Percentiles rank a stretch among this genome's conserved stretches.
phyloP scores from a whole-genome alignment of 768 basidiomycete species.

The Lenzites betulinus region DNA sequence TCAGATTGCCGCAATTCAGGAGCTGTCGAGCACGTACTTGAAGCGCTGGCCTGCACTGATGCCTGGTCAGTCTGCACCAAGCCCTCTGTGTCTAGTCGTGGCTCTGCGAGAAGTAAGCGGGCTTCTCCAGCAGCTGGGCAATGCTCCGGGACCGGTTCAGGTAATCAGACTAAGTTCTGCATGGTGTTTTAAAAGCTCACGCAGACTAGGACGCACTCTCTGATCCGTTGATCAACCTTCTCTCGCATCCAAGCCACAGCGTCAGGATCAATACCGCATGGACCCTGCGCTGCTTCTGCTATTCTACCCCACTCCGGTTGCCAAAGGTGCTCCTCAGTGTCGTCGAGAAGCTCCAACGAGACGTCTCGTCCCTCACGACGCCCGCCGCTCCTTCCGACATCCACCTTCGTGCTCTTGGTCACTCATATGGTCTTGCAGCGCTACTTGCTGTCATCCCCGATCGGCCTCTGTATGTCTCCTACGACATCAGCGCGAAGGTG shows the following conservation, averaged over 20 bases:
- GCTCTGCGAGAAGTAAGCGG: constrained; percentile 84
- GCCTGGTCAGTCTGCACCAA: constrained; percentile 78
- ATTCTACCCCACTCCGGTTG: constrained; percentile 82
- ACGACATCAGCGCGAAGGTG: constrained; percentile 88
- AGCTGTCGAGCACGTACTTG: constrained; percentile 77
- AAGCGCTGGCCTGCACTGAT: constrained; percentile 94
- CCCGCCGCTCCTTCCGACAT: constrained; percentile 75
- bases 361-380: constrained; percentile 70
- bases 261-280: constrained; percentile 87
- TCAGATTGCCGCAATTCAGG: constrained; percentile 89
- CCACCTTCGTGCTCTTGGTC: constrained; percentile 74
- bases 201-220: constrained; percentile 64
- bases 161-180: constrained; percentile 36
- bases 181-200: neutral
- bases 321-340: constrained; percentile 77
- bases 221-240: constrained; percentile 82
- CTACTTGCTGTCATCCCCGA: constrained; percentile 85
- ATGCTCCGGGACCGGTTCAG: constrained; percentile 88
- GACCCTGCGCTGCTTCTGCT: constrained; percentile 89
- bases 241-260: constrained; percentile 84
- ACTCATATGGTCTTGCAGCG: constrained; percentile 87
- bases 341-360: constrained; percentile 81
- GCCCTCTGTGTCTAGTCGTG: constrained; percentile 66
- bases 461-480: constrained; percentile 91
- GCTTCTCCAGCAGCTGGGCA: constrained; percentile 85